Evolutionary conservation across 2,329 filamentous ascomycete genomes (phyloP), one percentile per base, ranked within the genome.

Genomic region (Exophiala xenobiotica): DNA sequence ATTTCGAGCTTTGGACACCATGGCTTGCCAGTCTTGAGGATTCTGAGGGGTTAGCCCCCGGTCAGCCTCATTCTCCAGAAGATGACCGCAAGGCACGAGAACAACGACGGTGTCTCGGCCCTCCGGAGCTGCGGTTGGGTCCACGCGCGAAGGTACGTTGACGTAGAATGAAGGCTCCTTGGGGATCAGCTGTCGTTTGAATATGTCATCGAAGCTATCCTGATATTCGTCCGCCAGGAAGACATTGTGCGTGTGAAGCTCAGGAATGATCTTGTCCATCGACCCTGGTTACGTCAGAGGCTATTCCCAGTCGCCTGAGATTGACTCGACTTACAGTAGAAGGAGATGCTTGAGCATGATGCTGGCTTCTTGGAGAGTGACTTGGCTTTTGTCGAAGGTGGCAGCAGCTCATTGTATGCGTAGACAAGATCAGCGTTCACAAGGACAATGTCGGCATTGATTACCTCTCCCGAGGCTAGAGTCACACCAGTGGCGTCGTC

Each of bases 371-470:
- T 56, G 24, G 61, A 56, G 4, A 80, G 68, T 3, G 69, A 70
- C 7, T 51, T 61, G 2, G 69, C 68, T 45, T 72, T 71, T 1
- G 68, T 63, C 27, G 76, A 74, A 4, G 74, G 68, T 0, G 83
- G 83, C 1, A 90, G 78, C 3, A 90, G 77, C 56, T 87, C 80
- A 66, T 80, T 84, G 72, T 88, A 89, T 2, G 86, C 81, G 65
- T 90, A 89, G 29, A 87, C 82, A 2, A 90, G 73, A 63, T 90
- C 87, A 0, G 86, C 83, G 60, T 90, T 90, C 60, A 87, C 78
- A 12, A 89, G 75, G 0, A 89, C 81, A 1, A 86, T 68, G 59
- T 89, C 85, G 12, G 85, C 85, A 0, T 69, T 65, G 4, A 88
- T 62, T n/a, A 70, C 67, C 57, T 83, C 79, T 38, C 82, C 83